These are phyloP conservation scores for Mycena indigotica DNA, from an alignment of 768 basidiomycete genomes.

Conservation along the genomic window DNA sequence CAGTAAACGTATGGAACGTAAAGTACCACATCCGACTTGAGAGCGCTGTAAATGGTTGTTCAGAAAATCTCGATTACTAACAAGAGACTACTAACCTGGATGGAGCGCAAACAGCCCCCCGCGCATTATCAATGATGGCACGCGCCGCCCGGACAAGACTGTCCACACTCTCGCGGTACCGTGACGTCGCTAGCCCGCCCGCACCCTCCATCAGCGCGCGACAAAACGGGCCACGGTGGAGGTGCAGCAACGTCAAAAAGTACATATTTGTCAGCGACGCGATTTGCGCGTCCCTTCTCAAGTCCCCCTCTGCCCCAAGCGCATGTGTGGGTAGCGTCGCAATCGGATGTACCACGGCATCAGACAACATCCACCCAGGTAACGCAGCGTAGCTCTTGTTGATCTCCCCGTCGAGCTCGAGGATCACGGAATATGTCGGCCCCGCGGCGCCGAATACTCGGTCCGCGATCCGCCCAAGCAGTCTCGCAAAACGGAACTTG, in stretches of 20 bases:
- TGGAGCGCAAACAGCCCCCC: conserved; percentile 26
- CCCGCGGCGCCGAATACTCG: conserved; percentile 23
- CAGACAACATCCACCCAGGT: conserved; percentile 25
- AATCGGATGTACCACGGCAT: conserved; percentile 24
- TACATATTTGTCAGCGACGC: conserved; percentile 25
- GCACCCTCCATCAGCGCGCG: conserved; percentile 24
- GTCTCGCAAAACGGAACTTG: conserved; percentile 26
- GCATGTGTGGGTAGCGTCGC: conserved; percentile 20
- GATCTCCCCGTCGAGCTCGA: conserved; percentile 27
- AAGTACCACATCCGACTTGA: conserved; percentile 28
- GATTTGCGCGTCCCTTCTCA: conserved; percentile 20
- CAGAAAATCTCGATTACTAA: too few species aligned
- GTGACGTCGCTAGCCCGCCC: conserved; percentile 17
- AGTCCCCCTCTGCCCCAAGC: conserved; percentile 12
- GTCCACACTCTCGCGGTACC: conserved; percentile 22
- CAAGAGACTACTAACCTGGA: conserved; percentile 16
- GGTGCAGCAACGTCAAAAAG: conserved; percentile 22
- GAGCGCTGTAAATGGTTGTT: conserved; percentile 19
- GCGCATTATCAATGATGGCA: conserved; percentile 25
- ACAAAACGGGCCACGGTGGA: conserved; percentile 29
- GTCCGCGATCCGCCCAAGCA: conserved; percentile 25
- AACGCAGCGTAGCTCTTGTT: conserved; percentile 22
- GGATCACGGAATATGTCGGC: conserved; percentile 24
- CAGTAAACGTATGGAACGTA: conserved; percentile 27
- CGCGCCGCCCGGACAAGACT: conserved; percentile 25